Base-by-base conservation (phyloP, 2,329 filamentous ascomycete species). In the Arthrobotrys conoides region DNA sequence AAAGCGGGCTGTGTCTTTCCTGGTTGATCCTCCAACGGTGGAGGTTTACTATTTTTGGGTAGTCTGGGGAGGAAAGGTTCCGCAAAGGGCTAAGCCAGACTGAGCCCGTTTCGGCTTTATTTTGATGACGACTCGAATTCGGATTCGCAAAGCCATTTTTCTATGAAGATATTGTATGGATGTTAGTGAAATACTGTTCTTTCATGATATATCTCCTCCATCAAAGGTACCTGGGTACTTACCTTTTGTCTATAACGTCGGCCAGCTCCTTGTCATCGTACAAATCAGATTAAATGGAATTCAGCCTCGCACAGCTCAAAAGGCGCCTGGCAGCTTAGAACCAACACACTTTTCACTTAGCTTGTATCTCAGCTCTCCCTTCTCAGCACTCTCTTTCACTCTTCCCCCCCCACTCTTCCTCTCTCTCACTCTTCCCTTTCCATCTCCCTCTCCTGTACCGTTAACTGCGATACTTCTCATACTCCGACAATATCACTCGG, bases 31-130 rank as follows among this genome's bases (percentile, higher is more conserved):
- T 59, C 53, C 53, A 59, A 59, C 53, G 53, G 53, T 18, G 53
- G 10, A 20, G 30, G 36, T 36, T 16, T 61, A 10, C 57, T 61
- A 61, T 61, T 61, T 61, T 61, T 61, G 36, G 36, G 20, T 44
- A 30, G 48, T 8, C 22, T 53, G 22, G 22, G 48, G 48, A n/a
- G 22, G 12, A 33, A 55, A 33, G 22, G 41, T 65, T 65, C 30
- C 44, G 16, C 20, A 33, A 71, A 22, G 22, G 55, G 61, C 59
- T 66, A 66, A 66, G 69, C 69, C 48, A 72, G 51, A 48, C 69
- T 55, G 18, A 46, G 36, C 68, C 61, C 49, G 69, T 72, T 72
- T 72, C 61, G 69, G 69, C 49, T 66, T 59, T 65, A 57, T 65
- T 48, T 66, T 72, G 68, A 46, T 71, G 69, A 72, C 49, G 69